Evolutionary conservation across 371 early-diverging fungal genomes (phyloP).

Genomic region (Haplosporangium sp.): DNA sequence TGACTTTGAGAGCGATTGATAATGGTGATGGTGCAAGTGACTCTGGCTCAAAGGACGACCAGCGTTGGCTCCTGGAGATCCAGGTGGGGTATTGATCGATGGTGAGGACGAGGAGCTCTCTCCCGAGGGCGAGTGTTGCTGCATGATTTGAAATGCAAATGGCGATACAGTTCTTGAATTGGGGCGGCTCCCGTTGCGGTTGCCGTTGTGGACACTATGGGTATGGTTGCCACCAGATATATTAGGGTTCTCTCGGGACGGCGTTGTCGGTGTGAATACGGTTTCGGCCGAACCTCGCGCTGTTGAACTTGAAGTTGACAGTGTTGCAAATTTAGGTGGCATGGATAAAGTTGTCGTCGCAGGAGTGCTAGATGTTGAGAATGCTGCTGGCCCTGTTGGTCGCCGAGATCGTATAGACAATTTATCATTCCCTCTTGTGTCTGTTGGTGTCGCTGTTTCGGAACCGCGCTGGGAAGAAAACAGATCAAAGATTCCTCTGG

Average conservation of each 20-base stretch:
- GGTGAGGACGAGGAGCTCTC: slow-evolving; percentile 31
- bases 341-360: not conserved
- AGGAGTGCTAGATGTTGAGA: too few species aligned
- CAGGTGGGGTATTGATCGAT: slow-evolving; percentile 37
- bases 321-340: slow-evolving; percentile 11
- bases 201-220: slow-evolving; percentile 3
- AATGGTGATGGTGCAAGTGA: slow-evolving; percentile 29
- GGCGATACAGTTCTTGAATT: slow-evolving; percentile 47
- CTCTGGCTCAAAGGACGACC: too few species aligned
- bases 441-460: not conserved
- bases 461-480: slow-evolving; percentile 57
- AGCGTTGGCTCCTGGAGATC: slow-evolving; percentile 22
- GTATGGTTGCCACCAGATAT: not conserved
- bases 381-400: slow-evolving; percentile 16
- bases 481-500: slow-evolving; percentile 58
- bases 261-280: slow-evolving; percentile 39
- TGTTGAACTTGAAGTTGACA: too few species aligned
- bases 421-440: slow-evolving; percentile 6
- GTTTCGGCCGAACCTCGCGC: too few species aligned
- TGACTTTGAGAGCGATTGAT: slow-evolving; percentile 21
- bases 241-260: slow-evolving; percentile 5
- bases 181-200: slow-evolving; percentile 13
- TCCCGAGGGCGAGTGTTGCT: slow-evolving; percentile 34
- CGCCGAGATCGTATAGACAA: slow-evolving; percentile 4
- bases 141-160: slow-evolving; percentile 40